Conservation (phyloP, 352 stramenopile genomes). For the Phytopythium kandeliae region DNA sequence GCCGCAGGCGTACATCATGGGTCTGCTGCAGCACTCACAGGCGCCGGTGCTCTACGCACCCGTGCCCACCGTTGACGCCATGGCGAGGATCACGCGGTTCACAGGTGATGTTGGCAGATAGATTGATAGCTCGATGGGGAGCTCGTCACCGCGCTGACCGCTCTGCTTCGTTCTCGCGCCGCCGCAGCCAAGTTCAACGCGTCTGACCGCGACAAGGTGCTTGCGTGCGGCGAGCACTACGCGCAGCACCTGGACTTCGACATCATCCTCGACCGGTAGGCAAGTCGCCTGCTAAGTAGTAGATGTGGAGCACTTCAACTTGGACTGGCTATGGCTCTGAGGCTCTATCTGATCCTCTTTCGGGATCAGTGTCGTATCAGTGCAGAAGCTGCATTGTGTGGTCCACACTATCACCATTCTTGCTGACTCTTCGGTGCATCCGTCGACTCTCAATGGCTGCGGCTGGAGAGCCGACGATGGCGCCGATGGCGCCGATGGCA, state of each 20-base stretch:
- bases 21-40: constrained; percentile 57
- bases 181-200: constrained; percentile 83
- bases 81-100: constrained; percentile 78
- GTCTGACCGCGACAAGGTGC: constrained; percentile 72
- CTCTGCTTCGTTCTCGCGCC: constrained; percentile 6
- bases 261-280: constrained; percentile 40
- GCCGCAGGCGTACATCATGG: constrained; percentile 73
- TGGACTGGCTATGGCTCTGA: too few relatives aligned
- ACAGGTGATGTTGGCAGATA: constrained; percentile 32
- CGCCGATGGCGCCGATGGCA: background rate
- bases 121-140: too few relatives aligned
- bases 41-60: constrained; percentile 73
- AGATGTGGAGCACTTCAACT: too few relatives aligned
- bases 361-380: too few relatives aligned
- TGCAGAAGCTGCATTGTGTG: too few relatives aligned
- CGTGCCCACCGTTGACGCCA: constrained; percentile 70
- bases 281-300: too few relatives aligned
- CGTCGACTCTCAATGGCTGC: too few relatives aligned
- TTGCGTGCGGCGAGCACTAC: constrained; percentile 83
- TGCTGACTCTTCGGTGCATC: too few relatives aligned
- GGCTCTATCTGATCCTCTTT: too few relatives aligned
- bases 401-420: background rate
- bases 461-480: background rate
- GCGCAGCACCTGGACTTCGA: constrained; percentile 80
- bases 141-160: too few relatives aligned